Conservation (phyloP, 2,329 filamentous ascomycete species). For the Ophiocordyceps australis region DNA sequence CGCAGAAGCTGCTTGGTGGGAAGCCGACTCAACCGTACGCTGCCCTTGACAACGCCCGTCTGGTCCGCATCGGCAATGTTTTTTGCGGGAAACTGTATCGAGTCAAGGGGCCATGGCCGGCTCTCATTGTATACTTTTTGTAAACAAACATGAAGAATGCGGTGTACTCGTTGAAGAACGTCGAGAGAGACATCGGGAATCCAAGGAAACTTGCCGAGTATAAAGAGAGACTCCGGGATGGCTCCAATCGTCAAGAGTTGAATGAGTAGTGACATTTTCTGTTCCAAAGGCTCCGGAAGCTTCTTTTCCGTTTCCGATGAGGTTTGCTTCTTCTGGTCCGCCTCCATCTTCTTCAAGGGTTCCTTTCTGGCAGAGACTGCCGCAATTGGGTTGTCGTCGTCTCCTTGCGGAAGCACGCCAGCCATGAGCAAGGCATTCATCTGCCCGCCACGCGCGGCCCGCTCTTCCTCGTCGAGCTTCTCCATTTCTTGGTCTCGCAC, state of each 20-base stretch:
- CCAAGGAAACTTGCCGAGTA: conserved; percentile 87
- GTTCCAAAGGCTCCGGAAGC: conserved; percentile 59
- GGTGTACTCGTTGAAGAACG: conserved; percentile 62
- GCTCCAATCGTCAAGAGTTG: conserved; percentile 83
- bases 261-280: conserved; percentile 72
- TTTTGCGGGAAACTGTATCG: conserved; percentile 22
- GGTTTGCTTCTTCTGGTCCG: conserved; percentile 26
- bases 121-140: conserved; percentile 47
- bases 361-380: conserved; percentile 29
- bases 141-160: conserved; percentile 68
- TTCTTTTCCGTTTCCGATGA: conserved; percentile 28
- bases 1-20: conserved; percentile 49
- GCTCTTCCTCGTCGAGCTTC: conserved; percentile 65
- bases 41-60: conserved; percentile 48
- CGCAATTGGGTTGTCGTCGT: conserved; percentile 49
- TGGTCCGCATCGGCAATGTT: conserved; percentile 38
- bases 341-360: conserved; percentile 27
- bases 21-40: conserved; percentile 40
- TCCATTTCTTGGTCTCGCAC: conserved; percentile 53
- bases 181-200: conserved; percentile 72
- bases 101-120: conserved; percentile 13
- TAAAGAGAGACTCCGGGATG: conserved; percentile 80
- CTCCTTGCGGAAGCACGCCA: conserved; percentile 48
- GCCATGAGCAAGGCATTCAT: conserved; percentile 78
- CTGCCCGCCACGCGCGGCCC: conserved; percentile 47